phyloP scores from a whole-genome alignment of 2,329 filamentous ascomycete species.

The Botrytis sinoallii region DNA sequence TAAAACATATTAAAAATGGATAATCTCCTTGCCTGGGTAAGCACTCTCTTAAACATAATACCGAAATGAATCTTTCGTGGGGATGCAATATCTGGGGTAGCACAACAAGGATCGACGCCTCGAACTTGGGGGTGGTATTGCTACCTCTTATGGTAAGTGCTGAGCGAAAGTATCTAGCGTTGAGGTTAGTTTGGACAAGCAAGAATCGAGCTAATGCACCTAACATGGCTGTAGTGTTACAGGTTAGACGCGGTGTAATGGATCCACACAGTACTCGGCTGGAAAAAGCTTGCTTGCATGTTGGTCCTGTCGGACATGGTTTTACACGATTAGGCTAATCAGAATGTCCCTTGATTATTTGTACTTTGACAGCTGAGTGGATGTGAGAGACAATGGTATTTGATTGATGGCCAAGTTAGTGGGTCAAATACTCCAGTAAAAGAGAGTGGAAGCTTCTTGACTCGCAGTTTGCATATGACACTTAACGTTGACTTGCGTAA shows the following conservation, averaged over 20 bases:
- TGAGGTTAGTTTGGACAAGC: too few species aligned
- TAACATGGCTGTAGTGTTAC: constrained; percentile 5
- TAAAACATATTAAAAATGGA: background rate
- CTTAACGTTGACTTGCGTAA: background rate
- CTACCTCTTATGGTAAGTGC: background rate
- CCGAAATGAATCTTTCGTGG: background rate
- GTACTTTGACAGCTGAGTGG: background rate
- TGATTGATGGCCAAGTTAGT: background rate
- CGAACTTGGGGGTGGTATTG: background rate
- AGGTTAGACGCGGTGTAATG: background rate
- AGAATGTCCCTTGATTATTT: background rate
- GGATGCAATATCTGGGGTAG: constrained; percentile 13
- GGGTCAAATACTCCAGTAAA: background rate
- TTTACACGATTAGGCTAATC: background rate
- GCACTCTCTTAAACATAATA: background rate
- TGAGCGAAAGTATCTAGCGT: background rate
- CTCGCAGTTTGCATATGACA: background rate
- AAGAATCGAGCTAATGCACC: constrained; percentile 1
- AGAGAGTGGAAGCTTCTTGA: background rate
- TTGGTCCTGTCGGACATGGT: background rate
- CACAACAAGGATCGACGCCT: constrained; percentile 1
- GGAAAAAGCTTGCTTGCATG: background rate
- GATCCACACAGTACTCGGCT: background rate
- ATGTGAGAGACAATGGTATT: background rate
- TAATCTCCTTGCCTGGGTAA: too few species aligned